These are phyloP conservation scores for Cryptococcus sp. DNA, from an alignment of 1,284 basidiomycete species.

Conservation along the genomic window DNA sequence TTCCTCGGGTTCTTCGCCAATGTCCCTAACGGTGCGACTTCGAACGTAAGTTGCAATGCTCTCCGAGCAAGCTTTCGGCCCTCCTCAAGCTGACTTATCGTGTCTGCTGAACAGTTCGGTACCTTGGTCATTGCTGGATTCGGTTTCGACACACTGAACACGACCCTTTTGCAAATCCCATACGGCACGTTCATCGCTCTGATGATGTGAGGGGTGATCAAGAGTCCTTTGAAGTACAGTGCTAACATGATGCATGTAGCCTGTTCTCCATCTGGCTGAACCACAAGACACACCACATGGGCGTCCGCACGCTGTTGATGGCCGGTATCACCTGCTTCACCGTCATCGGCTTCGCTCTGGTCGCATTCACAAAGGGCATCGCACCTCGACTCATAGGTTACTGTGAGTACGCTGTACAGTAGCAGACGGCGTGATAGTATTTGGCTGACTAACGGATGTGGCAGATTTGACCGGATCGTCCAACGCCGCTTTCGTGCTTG, in stretches of 20 bases:
- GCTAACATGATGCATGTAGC: conserved; percentile 7
- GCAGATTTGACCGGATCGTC: conserved; percentile 53
- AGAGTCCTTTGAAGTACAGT: background rate
- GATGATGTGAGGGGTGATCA: conserved; percentile 26
- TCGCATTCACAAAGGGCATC: conserved; percentile 33
- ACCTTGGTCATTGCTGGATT: conserved; percentile 39
- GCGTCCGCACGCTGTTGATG: conserved; percentile 37
- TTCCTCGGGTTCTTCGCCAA: conserved; percentile 45
- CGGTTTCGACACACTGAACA: conserved; percentile 39
- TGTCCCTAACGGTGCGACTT: conserved; percentile 39
- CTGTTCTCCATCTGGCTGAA: conserved; percentile 30
- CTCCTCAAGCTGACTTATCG: no score
- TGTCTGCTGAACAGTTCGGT: no score
- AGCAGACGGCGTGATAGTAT: no score
- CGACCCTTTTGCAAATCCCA: conserved; percentile 44
- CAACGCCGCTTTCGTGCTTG: conserved; percentile 54
- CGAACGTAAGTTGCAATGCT: no score
- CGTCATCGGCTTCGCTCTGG: conserved; percentile 39
- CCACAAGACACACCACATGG: conserved; percentile 30
- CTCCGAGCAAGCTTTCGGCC: no score
- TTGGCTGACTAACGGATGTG: no score
- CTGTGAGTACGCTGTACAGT: no score
- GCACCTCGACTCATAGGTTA: conserved; percentile 33
- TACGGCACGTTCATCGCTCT: conserved; percentile 41
- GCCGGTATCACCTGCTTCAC: conserved; percentile 33